Base-by-base conservation (phyloP, 2,329 filamentous ascomycete genomes). In the Cordyceps cateniannulata region DNA sequence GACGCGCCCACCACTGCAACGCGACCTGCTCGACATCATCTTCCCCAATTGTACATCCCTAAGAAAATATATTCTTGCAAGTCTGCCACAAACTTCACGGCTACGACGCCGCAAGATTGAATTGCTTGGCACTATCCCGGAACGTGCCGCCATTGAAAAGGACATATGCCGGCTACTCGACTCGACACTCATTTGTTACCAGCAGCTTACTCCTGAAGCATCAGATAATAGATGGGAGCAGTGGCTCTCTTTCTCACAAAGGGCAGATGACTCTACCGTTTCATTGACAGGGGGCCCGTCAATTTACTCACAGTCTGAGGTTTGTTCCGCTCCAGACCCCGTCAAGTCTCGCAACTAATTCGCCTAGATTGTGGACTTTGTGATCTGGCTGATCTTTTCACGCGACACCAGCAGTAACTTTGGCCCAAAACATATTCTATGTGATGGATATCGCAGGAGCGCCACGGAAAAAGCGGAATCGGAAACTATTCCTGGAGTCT, bases 381-480 rank as follows among this genome's bases (percentile, higher is more conserved):
- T 84, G 29, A 84, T 97, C 47, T 92, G 88, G 85, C 79, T 84
- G 10, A 77, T 96, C 2, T 96, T 96, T 72, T 84, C 82, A 14
- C 80, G 82, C 66, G 74, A 77, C 18, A 75, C 79, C 35, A 70
- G 29, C 74, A 73, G 62, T 72, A 77, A 65, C 10, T 40, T 64
- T 54, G 83, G 81, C 68, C 87, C 88, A 1, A 82, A 84, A 55
- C 90, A 97, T 74, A 69, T 96, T 5, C 81, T 99, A 5, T 93
- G 91, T 66, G 88, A 96, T 77, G 93, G 93, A 25, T 96, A 87
- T 67, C 85, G 88, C 67, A 84, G 80, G 65, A 70, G 75, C 27
- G 65, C 66, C 38, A 69, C 66, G 35, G 73, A 71, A 27, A 67
- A 64, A 6, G 68, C 69, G 6, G 65, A 71, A 14, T 62, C 61